Evolutionary conservation across 305 asterid genomes (phyloP).

Genomic region (Ruellia speciosa): DNA sequence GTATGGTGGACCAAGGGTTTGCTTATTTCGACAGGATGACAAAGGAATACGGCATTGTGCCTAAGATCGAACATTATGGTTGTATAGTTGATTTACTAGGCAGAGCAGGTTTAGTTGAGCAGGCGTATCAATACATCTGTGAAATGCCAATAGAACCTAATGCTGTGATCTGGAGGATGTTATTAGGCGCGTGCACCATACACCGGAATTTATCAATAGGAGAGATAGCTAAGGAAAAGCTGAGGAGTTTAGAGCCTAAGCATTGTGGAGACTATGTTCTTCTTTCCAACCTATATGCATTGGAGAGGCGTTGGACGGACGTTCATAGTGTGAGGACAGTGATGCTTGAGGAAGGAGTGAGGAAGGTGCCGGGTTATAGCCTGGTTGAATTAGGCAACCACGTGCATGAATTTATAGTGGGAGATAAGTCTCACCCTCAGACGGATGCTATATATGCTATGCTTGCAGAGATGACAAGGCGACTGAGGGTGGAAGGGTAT

Average conservation of each 20-base stretch:
- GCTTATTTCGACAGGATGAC: constrained; percentile 61
- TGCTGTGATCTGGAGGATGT: constrained; percentile 83
- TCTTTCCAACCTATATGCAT: constrained; percentile 78
- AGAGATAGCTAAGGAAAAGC: constrained; percentile 49
- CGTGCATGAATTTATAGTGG: constrained; percentile 68
- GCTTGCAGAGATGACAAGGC: constrained; percentile 76
- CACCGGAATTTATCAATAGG: constrained; percentile 49
- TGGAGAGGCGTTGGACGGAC: constrained; percentile 75
- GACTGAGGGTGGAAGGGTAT: constrained; percentile 66
- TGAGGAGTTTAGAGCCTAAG: constrained; percentile 52
- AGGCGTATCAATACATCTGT: constrained; percentile 52
- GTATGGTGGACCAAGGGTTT: constrained; percentile 71
- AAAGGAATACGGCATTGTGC: constrained; percentile 39
- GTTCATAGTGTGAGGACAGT: constrained; percentile 47
- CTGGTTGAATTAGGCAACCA: constrained; percentile 67
- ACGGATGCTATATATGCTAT: constrained; percentile 54
- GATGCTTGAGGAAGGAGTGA: constrained; percentile 70
- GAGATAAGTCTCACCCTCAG: constrained; percentile 66
- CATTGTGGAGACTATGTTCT: constrained; percentile 81
- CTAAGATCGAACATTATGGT: constrained; percentile 80
- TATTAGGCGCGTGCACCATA: constrained; percentile 66
- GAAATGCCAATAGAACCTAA: constrained; percentile 68
- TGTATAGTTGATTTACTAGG: constrained; percentile 86
- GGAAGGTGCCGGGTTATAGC: constrained; percentile 75
- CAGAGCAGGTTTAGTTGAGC: constrained; percentile 65